A percentile compares a stretch with the other conserved stretches of the same genome.
Evolutionary conservation across 139 green algal genomes (phyloP).

Genomic region (Chlamydomonas urium): DNA sequence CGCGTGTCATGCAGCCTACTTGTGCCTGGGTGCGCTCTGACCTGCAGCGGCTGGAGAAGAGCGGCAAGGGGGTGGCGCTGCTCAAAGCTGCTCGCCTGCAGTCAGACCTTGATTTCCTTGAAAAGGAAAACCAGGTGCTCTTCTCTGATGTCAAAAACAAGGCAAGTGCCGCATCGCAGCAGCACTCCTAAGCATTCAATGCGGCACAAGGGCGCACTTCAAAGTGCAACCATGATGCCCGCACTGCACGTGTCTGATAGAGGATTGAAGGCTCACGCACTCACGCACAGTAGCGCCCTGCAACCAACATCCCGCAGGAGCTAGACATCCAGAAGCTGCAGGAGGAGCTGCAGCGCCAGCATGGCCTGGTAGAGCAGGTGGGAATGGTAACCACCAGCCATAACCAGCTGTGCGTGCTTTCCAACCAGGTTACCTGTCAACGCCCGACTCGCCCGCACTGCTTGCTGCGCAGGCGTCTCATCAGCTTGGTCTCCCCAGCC

Average conservation of each 20-base stretch:
- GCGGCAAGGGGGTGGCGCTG: slow-evolving; percentile 6
- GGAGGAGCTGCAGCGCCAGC: slow-evolving; percentile 9
- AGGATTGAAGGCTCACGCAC: background rate
- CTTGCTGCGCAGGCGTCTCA: too few species aligned
- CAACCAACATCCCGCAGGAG: background rate
- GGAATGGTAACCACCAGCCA: too few species aligned
- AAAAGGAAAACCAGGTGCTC: slow-evolving; percentile 11
- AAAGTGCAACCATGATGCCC: background rate
- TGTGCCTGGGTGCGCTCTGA: background rate
- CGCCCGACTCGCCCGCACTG: too few species aligned
- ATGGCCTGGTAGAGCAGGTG: slow-evolving; percentile 10
- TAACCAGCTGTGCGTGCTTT: too few species aligned
- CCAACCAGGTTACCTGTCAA: too few species aligned
- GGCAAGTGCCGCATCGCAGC: background rate
- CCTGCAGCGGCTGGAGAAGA: slow-evolving; percentile 11
- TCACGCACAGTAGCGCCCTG: background rate
- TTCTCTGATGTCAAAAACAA: background rate
- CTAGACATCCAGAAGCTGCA: background rate
- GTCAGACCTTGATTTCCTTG: slow-evolving; percentile 12
- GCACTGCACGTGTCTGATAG: background rate
- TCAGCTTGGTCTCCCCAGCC: background rate
- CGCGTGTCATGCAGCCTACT: background rate
- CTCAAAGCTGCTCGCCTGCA: slow-evolving; percentile 5
- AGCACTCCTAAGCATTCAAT: background rate
- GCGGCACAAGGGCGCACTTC: background rate